Conservation (phyloP, 768 basidiomycete species). For the Sporobolomyces pararoseus region DNA sequence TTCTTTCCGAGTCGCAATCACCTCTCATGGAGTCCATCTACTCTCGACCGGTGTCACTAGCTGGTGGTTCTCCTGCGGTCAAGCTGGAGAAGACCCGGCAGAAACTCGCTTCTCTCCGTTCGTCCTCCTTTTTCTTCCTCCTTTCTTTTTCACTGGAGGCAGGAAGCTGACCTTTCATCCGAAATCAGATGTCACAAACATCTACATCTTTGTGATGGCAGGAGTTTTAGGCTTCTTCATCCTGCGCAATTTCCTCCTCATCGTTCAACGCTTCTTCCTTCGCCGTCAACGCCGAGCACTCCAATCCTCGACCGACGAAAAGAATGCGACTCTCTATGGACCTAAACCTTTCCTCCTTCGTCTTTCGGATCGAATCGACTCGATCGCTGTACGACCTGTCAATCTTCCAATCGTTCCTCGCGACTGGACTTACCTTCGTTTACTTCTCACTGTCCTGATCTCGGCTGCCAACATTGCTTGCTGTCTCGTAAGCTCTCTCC, state of each 20-base stretch:
- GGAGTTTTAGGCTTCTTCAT: slow-evolving; percentile 21
- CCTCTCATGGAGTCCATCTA: background rate
- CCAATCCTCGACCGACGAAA: background rate
- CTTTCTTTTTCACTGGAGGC: background rate
- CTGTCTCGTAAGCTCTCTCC: slow-evolving; percentile 21
- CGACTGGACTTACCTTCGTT: slow-evolving; percentile 25
- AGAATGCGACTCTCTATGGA: background rate
- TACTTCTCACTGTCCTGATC: slow-evolving; percentile 4
- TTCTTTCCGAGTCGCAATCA: background rate
- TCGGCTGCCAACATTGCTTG: slow-evolving; percentile 7
- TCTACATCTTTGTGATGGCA: slow-evolving; percentile 20
- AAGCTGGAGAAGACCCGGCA: slow-evolving; percentile 21
- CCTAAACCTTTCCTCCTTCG: slow-evolving; percentile 7
- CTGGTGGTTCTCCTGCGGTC: background rate
- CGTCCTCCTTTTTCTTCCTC: background rate
- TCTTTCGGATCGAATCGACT: slow-evolving; percentile 3
- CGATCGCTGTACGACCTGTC: background rate
- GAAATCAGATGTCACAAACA: slow-evolving; percentile 11
- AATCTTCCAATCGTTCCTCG: background rate
- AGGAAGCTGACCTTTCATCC: too few species aligned
- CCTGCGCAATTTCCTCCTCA: slow-evolving; percentile 27
- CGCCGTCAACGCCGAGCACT: slow-evolving; percentile 4
- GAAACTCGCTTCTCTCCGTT: slow-evolving; percentile 1
- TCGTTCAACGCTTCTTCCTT: background rate
- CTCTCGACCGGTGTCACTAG: background rate